Evolutionary conservation across 306 rosid species (phyloP).

Genomic region (Erythrophleum fordii): DNA sequence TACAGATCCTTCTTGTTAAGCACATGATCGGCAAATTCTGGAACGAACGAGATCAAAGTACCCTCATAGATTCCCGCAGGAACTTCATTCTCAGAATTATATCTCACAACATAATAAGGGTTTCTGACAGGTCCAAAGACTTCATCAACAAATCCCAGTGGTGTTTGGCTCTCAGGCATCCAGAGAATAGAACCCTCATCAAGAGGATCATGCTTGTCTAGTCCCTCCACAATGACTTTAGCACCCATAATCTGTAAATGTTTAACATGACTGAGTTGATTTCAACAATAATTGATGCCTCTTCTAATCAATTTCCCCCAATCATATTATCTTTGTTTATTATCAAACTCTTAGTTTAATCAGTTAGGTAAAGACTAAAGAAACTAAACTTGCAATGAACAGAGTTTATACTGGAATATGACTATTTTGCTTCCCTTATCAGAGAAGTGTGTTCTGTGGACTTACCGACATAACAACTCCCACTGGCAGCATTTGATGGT

Average conservation of each 20-base stretch:
- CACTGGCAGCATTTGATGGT: constrained; percentile 72
- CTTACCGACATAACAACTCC: constrained; percentile 90
- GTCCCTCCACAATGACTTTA: constrained; percentile 84
- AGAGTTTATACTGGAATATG: not conserved
- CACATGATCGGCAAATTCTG: constrained; percentile 76
- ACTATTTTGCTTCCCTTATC: constrained; percentile 10
- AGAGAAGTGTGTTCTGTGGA: constrained; percentile 7
- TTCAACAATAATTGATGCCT: constrained; percentile 17
- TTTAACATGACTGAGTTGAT: constrained; percentile 30
- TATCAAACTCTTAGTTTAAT: not conserved
- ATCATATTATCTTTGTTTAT: not conserved
- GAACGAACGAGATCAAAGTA: constrained; percentile 71
- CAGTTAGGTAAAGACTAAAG: constrained; percentile 16
- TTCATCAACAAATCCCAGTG: constrained; percentile 83
- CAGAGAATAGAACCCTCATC: constrained; percentile 87
- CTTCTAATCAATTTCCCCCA: constrained; percentile 9
- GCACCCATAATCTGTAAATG: constrained; percentile 66
- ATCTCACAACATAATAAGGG: constrained; percentile 80
- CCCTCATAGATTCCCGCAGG: constrained; percentile 67
- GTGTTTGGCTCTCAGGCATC: constrained; percentile 71
- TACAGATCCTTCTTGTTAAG: constrained; percentile 71
- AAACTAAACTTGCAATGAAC: constrained; percentile 22
- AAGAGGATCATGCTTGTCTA: constrained; percentile 83
- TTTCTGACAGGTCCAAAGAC: constrained; percentile 90
- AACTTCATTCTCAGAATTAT: constrained; percentile 79